These are phyloP conservation scores for Serpula lacrymans DNA, from an alignment of 768 basidiomycete species.

Conservation along the genomic window DNA sequence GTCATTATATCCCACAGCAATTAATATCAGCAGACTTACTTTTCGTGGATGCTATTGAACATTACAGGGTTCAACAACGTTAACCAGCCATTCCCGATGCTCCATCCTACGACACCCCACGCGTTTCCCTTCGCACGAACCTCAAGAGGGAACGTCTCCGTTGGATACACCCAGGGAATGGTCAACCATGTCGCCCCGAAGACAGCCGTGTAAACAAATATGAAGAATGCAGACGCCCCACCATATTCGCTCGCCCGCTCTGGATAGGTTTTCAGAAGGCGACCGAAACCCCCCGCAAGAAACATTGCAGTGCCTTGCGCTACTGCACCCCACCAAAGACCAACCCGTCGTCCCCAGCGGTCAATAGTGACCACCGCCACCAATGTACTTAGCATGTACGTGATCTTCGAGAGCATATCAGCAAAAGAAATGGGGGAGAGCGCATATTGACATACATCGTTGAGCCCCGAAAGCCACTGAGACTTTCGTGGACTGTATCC, in stretches of 20 bases:
- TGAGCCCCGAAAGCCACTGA: slow-evolving; percentile 43
- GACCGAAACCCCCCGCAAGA: slow-evolving; percentile 39
- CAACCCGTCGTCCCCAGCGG: slow-evolving; percentile 40
- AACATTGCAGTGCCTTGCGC: slow-evolving; percentile 35
- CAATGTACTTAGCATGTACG: slow-evolving; percentile 39
- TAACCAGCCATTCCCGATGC: slow-evolving; percentile 40
- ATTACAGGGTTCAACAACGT: slow-evolving; percentile 43
- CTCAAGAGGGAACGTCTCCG: slow-evolving; percentile 41
- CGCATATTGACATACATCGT: slow-evolving; percentile 27
- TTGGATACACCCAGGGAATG: slow-evolving; percentile 37
- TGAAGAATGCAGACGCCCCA: slow-evolving; percentile 41
- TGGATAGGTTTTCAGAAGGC: slow-evolving; percentile 38
- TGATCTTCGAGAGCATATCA: slow-evolving; percentile 37
- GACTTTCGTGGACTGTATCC: slow-evolving; percentile 41
- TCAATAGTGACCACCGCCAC: slow-evolving; percentile 42
- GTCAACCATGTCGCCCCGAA: slow-evolving; percentile 48
- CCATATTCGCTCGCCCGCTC: slow-evolving; percentile 37
- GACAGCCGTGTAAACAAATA: slow-evolving; percentile 40
- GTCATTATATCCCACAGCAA: neutral
- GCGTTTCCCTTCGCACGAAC: slow-evolving; percentile 44
- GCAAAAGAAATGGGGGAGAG: neutral
- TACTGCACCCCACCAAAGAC: slow-evolving; percentile 44
- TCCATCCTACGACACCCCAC: slow-evolving; percentile 46
- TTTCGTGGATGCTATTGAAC: slow-evolving; percentile 38
- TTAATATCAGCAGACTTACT: slow-evolving; percentile 12